Evolutionary conservation across 352 stramenopile species (phyloP).

Genomic region (Pythium sukuiense): DNA sequence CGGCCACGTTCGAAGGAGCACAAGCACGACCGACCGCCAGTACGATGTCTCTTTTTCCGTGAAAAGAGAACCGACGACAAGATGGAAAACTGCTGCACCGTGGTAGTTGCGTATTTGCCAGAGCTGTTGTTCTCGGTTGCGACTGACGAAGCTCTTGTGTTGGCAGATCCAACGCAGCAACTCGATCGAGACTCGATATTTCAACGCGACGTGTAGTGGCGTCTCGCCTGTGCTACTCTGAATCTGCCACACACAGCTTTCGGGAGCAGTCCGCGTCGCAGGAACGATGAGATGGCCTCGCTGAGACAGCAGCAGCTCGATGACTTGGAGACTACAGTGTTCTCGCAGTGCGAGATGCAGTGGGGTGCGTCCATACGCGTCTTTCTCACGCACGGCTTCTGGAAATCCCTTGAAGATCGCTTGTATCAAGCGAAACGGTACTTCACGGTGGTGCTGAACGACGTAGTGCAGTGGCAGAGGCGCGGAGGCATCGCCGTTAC

Average conservation of each 20-base stretch:
- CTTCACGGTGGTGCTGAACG: slow-evolving; percentile 40
- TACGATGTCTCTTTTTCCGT: slow-evolving; percentile 14
- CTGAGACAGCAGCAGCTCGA: slow-evolving; percentile 34
- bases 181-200: slow-evolving; percentile 28
- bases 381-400: slow-evolving; percentile 38
- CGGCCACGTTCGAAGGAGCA: slow-evolving; percentile 43
- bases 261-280: neutral
- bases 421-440: slow-evolving; percentile 35
- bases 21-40: slow-evolving; percentile 37
- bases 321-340: slow-evolving; percentile 24
- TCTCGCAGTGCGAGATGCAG: slow-evolving; percentile 61
- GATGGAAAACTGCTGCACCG: slow-evolving; percentile 46
- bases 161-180: slow-evolving; percentile 41
- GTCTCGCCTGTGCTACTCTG: slow-evolving; percentile 26
- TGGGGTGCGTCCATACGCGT: slow-evolving; percentile 63
- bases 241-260: slow-evolving; percentile 21
- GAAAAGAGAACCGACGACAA: slow-evolving; percentile 39
- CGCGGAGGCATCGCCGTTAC: slow-evolving; percentile 32
- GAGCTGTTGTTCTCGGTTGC: neutral
- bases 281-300: slow-evolving; percentile 4
- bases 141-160: slow-evolving; percentile 5
- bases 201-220: slow-evolving; percentile 27
- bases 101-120: slow-evolving; percentile 34
- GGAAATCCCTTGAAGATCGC: slow-evolving; percentile 40
- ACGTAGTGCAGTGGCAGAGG: slow-evolving; percentile 64